These are phyloP conservation scores for Mucor velutinosus DNA, from an alignment of 371 early-diverging fungal genomes.

Conservation along the genomic window DNA sequence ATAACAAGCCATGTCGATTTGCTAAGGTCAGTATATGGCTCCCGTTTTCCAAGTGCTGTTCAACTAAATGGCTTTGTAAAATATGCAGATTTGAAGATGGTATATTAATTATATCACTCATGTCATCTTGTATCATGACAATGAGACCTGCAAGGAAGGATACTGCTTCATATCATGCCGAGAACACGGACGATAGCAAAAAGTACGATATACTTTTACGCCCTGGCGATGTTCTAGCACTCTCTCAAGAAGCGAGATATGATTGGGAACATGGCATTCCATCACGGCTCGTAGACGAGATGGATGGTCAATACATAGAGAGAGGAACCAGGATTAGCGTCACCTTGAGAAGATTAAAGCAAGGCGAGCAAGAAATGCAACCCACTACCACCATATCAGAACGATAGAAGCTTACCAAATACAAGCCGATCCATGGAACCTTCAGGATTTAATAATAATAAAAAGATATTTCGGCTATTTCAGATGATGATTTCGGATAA, in stretches of 20 bases:
- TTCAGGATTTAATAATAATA: not conserved
- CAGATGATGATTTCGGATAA: not conserved
- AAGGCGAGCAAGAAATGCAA: not conserved
- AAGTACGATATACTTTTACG: constrained; percentile 25
- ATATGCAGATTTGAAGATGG: constrained; percentile 50
- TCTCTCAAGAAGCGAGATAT: constrained; percentile 42
- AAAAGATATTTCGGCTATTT: not conserved
- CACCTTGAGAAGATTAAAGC: constrained; percentile 38
- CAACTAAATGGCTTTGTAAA: not conserved
- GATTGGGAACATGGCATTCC: constrained; percentile 51
- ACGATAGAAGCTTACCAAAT: not conserved
- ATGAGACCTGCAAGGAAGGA: constrained; percentile 29
- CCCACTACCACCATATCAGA: not conserved
- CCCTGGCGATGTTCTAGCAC: constrained; percentile 43
- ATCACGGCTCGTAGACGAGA: constrained; percentile 23
- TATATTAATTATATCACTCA: constrained; percentile 40
- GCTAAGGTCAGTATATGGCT: constrained; percentile 24
- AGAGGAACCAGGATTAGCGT: constrained; percentile 46
- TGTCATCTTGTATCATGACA: constrained; percentile 51
- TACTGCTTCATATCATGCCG: not conserved
- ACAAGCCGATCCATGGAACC: not conserved
- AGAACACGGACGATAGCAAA: not conserved
- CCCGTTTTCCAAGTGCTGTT: too few species aligned
- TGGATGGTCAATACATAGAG: constrained; percentile 33
- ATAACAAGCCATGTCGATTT: constrained; percentile 49